Base-by-base conservation (phyloP, 2,329 filamentous ascomycete genomes). In the Calonectria pseudoreteaudii region DNA sequence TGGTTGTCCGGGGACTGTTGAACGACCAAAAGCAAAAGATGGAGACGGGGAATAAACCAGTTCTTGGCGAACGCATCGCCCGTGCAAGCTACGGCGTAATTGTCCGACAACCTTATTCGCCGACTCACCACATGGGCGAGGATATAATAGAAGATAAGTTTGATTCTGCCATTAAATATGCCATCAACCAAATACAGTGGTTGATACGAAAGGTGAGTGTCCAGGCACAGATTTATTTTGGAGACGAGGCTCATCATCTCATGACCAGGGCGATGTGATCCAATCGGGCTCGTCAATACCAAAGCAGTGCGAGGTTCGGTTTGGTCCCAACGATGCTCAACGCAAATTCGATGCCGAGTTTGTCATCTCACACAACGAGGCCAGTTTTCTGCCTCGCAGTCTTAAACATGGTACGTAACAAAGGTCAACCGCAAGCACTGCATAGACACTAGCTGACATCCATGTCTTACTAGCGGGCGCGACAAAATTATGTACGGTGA, bases 1-100 rank as follows among this genome's bases (percentile, higher is more conserved):
- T 89, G 7, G 89, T 91, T 1, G 88, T 89, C 52, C 88, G 89
- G 73, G 89, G 89, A 0, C 81, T 90, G 3, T 86, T 91, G 1
- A 82, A 86, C 3, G 88, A 91, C 64, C 84, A 88, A 14, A 82
- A 90, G n/a, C 86, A 89, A 52, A 87, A 85, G 62, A 82, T 88
- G 47, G 82, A 86, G 6, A 83, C 85, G 1, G 84, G 84, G 2
- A 80, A 82, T 2, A 81, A 79, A 8, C 80, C 87, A 0, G 87
- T 90, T 0, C 82, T 91, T 11, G 82, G 84, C 11, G 83, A 81
- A 36, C 81, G 86, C 5, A 81, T 79, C 20, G 77, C 77, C n/a
- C 77, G 77, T 18, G 77, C 77, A 14, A 79, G 77, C 67, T 79
- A 79, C 44, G 78, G 78, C 4, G 62, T 79, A 16, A 41, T 79